Percentiles rank a stretch among this genome's conserved stretches.
These are phyloP conservation scores for Colletotrichum incanum DNA, from an alignment of 2,329 filamentous ascomycete genomes.

Conservation along the genomic window DNA sequence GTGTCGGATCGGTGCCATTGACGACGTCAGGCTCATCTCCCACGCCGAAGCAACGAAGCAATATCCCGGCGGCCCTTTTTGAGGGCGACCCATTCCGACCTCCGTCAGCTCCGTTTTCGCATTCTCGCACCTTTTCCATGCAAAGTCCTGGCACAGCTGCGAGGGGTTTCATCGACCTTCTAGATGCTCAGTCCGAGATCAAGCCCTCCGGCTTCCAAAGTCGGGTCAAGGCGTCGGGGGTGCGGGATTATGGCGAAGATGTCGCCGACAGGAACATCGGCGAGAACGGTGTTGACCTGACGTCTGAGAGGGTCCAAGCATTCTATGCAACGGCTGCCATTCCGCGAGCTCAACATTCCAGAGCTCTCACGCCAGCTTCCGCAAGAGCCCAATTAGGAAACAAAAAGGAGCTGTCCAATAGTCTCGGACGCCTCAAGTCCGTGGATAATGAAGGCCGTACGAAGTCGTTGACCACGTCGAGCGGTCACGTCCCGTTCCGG, in stretches of 20 bases:
- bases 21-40: slow-evolving; percentile 21
- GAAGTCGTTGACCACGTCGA: slow-evolving; percentile 44
- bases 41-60: slow-evolving; percentile 8
- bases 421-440: slow-evolving; percentile 19
- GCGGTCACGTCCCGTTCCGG: slow-evolving; percentile 36
- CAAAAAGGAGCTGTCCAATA: slow-evolving; percentile 42
- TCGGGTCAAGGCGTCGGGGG: slow-evolving; percentile 66
- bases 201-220: slow-evolving; percentile 64
- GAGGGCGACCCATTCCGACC: slow-evolving; percentile 34
- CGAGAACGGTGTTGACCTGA: slow-evolving; percentile 53
- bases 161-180: slow-evolving; percentile 64
- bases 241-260: slow-evolving; percentile 74
- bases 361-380: slow-evolving; percentile 33
- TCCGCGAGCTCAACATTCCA: slow-evolving; percentile 38
- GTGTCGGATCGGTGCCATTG: slow-evolving; percentile 28
- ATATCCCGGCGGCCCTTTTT: slow-evolving; percentile 13
- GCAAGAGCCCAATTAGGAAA: background rate
- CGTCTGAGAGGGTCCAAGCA: slow-evolving; percentile 53
- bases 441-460: slow-evolving; percentile 36
- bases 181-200: slow-evolving; percentile 71
- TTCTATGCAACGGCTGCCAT: slow-evolving; percentile 52
- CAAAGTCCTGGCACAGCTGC: slow-evolving; percentile 49
- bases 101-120: slow-evolving; percentile 46
- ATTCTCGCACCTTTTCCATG: slow-evolving; percentile 52
- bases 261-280: slow-evolving; percentile 74